phyloP scores from a whole-genome alignment of 2,329 filamentous ascomycete species.

The Chaetomium sp. region DNA sequence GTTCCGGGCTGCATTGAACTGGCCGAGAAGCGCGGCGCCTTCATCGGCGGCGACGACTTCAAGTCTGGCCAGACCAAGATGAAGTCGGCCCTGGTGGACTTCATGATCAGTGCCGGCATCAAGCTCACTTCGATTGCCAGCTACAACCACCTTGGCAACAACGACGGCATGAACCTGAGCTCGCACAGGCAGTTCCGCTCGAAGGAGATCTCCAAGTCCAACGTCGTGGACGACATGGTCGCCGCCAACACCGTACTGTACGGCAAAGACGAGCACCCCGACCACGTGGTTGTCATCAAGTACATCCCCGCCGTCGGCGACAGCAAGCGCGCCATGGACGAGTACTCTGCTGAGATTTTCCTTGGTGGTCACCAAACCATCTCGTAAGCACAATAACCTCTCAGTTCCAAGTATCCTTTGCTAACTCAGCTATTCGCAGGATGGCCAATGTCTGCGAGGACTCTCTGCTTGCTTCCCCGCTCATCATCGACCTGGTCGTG shows the following conservation, averaged over 20 bases:
- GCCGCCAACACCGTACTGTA: conserved; percentile 92
- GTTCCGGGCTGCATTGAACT: conserved; percentile 90
- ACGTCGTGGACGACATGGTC: conserved; percentile 99
- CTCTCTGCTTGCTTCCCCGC: conserved; percentile 88
- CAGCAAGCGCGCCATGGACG: conserved; percentile 97
- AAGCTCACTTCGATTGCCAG: conserved; percentile 97
- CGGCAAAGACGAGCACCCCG: conserved; percentile 87
- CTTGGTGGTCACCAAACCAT: conserved; percentile 98
- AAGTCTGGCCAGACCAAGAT: conserved; percentile 99
- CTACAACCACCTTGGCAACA: conserved; percentile 99
- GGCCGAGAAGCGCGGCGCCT: conserved; percentile 81
- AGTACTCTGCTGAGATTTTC: conserved; percentile 99
- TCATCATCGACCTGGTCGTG: conserved; percentile 95
- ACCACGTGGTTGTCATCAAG: conserved; percentile 99
- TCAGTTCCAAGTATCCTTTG: not conserved
- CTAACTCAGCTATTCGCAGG: conserved; percentile 45
- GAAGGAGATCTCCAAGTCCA: conserved; percentile 99
- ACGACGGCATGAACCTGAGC: conserved; percentile 97
- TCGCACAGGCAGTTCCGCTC: conserved; percentile 98
- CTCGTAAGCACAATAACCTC: conserved; percentile 55
- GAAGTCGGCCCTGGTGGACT: conserved; percentile 98
- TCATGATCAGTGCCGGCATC: conserved; percentile 97
- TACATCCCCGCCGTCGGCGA: conserved; percentile 99
- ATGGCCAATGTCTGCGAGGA: conserved; percentile 99
- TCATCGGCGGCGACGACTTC: conserved; percentile 98